phyloP scores from a whole-genome alignment of 345 rosid species.

The Arabis alpina region DNA sequence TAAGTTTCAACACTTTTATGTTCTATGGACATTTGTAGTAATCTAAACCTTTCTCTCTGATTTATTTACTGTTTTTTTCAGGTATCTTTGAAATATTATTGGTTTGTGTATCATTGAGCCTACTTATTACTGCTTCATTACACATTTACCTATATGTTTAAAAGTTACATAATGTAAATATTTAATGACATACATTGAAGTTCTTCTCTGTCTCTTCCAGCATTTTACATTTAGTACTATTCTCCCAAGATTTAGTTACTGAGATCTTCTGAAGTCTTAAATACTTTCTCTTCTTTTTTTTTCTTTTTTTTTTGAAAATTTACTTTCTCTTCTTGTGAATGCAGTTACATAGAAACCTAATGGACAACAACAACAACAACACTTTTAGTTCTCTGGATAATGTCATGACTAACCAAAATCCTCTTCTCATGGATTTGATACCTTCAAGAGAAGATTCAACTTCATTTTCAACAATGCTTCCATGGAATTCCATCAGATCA shows the following conservation, averaged over 20 bases:
- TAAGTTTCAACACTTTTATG: conserved; percentile 32
- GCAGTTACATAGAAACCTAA: conserved; percentile 38
- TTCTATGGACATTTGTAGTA: conserved; percentile 40
- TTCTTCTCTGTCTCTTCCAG: conserved; percentile 35
- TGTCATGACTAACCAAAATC: conserved; percentile 44
- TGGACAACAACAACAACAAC: conserved; percentile 60
- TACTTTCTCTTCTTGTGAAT: conserved; percentile 21
- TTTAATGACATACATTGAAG: conserved; percentile 28
- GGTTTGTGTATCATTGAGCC: conserved; percentile 40
- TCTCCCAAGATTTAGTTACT: conserved; percentile 34
- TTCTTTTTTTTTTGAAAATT: too few species aligned
- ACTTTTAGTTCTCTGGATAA: conserved; percentile 49
- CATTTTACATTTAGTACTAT: conserved; percentile 26
- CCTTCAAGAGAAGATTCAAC: conserved; percentile 41
- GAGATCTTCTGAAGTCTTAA: conserved; percentile 34
- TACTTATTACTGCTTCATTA: conserved; percentile 34
- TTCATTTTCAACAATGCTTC: conserved; percentile 37
- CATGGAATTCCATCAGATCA: conserved; percentile 42
- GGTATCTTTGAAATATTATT: conserved; percentile 21
- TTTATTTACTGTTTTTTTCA: conserved; percentile 27
- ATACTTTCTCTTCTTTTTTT: not conserved
- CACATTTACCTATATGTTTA: conserved; percentile 27
- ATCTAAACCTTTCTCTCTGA: conserved; percentile 30
- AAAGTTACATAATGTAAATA: not conserved
- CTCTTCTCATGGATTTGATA: conserved; percentile 45